These are phyloP conservation scores for Scheffersomyces ergatensis DNA, from an alignment of 805 yeast species.

Conservation along the genomic window DNA sequence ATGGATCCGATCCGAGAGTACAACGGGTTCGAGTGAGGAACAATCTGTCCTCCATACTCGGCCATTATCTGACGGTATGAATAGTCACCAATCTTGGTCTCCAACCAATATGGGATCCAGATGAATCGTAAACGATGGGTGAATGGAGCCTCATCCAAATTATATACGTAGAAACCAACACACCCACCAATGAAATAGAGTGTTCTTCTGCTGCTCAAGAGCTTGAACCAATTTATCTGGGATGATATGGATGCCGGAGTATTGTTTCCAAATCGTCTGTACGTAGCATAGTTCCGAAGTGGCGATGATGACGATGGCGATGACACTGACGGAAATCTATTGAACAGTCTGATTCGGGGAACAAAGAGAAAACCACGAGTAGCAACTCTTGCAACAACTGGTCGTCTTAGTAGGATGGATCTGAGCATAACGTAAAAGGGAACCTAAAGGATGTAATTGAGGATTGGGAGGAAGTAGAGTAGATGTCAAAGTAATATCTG, in stretches of 20 bases:
- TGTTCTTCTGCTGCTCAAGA: slow-evolving; percentile 24
- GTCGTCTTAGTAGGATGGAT: too few relatives aligned
- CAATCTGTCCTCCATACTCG: slow-evolving; percentile 50
- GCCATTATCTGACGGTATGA: slow-evolving; percentile 59
- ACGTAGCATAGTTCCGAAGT: slow-evolving; percentile 44
- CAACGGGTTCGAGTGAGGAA: slow-evolving; percentile 65
- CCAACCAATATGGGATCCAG: slow-evolving; percentile 67
- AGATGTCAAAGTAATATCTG: too few relatives aligned
- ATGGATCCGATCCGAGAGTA: slow-evolving; percentile 55
- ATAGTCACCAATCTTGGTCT: slow-evolving; percentile 57
- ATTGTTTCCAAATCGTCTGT: slow-evolving; percentile 23
- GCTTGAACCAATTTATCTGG: slow-evolving; percentile 5
- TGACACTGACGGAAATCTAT: too few relatives aligned
- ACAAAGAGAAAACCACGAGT: too few relatives aligned
- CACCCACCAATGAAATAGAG: slow-evolving; percentile 30
- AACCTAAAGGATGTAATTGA: too few relatives aligned
- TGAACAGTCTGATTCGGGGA: too few relatives aligned
- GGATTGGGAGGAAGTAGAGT: too few relatives aligned
- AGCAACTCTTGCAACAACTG: too few relatives aligned
- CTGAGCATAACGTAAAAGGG: too few relatives aligned
- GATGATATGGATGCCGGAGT: neutral
- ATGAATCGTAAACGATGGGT: slow-evolving; percentile 71
- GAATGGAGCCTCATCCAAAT: slow-evolving; percentile 78
- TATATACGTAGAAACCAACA: slow-evolving; percentile 24
- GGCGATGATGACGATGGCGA: too few relatives aligned